phyloP scores from a whole-genome alignment of 352 stramenopile genomes.

The Pythium coloratum region DNA sequence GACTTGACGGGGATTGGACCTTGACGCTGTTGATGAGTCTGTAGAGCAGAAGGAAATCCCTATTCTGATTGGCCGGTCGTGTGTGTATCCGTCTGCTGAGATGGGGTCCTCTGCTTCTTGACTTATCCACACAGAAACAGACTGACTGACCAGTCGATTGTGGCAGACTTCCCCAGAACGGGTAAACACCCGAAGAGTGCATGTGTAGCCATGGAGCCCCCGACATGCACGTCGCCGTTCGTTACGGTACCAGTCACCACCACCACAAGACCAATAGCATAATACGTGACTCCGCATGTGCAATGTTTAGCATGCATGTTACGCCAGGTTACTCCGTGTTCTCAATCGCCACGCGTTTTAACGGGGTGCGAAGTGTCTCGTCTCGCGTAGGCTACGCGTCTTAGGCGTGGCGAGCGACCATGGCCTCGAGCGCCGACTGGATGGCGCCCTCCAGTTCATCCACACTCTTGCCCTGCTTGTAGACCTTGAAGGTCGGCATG shows the following conservation, averaged over 20 bases:
- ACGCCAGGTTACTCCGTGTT: background rate
- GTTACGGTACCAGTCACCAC: background rate
- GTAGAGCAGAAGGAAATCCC: too few species aligned
- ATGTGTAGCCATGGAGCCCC: background rate
- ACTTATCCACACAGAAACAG: background rate
- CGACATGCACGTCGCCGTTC: background rate
- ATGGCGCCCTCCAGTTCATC: slow-evolving; percentile 86
- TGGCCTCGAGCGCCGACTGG: slow-evolving; percentile 51
- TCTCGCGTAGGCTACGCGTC: background rate
- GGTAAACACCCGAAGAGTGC: background rate
- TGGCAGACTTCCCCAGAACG: background rate
- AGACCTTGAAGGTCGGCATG: slow-evolving; percentile 95
- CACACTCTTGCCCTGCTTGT: slow-evolving; percentile 86
- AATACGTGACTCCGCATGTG: background rate
- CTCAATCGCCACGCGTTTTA: background rate
- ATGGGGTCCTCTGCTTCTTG: background rate
- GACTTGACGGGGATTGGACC: too few species aligned
- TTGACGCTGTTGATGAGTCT: too few species aligned
- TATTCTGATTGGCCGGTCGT: background rate
- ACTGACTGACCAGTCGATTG: background rate
- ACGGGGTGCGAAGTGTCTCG: background rate
- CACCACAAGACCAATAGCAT: too few species aligned
- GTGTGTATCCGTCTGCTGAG: background rate
- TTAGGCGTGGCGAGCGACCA: slow-evolving; percentile 48
- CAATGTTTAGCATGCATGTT: background rate